These are phyloP conservation scores for Trypanosoma vivax DNA, from an alignment of 208 protist genomes.

Conservation along the genomic window DNA sequence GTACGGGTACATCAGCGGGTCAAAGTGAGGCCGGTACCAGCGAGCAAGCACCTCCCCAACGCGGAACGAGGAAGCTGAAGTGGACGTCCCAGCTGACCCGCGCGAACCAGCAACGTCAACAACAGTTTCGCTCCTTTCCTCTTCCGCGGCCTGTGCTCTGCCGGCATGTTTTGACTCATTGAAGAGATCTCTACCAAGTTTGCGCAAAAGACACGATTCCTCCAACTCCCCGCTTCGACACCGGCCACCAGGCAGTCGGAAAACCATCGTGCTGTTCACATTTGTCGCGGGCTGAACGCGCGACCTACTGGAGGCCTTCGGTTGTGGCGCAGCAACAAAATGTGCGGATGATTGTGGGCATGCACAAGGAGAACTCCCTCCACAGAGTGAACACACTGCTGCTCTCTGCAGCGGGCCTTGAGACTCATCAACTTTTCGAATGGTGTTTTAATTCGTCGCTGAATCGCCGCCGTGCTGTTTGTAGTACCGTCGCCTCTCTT, in stretches of 20 bases:
- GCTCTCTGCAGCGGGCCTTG: conserved; percentile 78
- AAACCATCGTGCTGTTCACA: conserved; percentile 35
- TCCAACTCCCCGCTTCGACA: conserved; percentile 64
- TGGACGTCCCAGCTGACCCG: conserved; percentile 3
- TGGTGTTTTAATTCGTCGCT: conserved; percentile 47
- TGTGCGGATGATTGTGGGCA: conserved; percentile 89
- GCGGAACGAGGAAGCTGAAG: conserved; percentile 37
- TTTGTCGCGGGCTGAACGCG: conserved; percentile 29
- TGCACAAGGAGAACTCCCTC: conserved; percentile 90
- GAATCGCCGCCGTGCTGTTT: conserved; percentile 6
- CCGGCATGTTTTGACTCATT: conserved; percentile 40
- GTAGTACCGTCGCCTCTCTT: conserved; percentile 16
- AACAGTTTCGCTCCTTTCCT: conserved; percentile 22
- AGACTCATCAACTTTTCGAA: conserved; percentile 79
- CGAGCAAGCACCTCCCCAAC: conserved; percentile 67
- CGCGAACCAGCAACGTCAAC: conserved; percentile 36
- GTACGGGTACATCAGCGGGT: conserved; percentile 90
- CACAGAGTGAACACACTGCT: conserved; percentile 76
- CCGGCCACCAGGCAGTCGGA: conserved; percentile 67
- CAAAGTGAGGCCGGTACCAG: conserved; percentile 86
- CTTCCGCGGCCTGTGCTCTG: neutral
- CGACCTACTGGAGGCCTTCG: neutral
- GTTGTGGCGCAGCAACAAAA: conserved; percentile 77
- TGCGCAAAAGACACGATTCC: conserved; percentile 66
- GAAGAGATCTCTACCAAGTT: conserved; percentile 62